Evolutionary conservation across 106 monocot genomes (phyloP), one percentile per base, ranked within the genome.

Genomic region (Apostasia ramifera): DNA sequence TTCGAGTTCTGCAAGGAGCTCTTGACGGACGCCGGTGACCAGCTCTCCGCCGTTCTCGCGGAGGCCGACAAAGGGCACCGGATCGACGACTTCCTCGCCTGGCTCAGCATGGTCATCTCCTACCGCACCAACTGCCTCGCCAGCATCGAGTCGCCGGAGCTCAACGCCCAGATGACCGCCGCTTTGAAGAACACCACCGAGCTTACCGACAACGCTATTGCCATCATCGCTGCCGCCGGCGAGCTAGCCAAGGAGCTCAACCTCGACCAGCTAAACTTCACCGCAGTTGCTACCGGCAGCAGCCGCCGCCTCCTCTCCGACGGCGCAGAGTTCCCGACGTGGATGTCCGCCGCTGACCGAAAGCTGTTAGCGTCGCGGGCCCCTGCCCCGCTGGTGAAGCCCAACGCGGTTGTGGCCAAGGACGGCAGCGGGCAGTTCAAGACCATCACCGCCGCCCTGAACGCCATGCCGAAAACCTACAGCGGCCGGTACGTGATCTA

Each of bases 121-220:
- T 92, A 80, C 83, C 75, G 78, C 59, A 68, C 76, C 71, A 88
- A 81, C 40, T 93, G 92, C 72, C 57, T 84, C 9, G 92, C 88
- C 47, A 79, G 83, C 6, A 40, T 93, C 63, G 64, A 73, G 9
- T 55, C 79, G 44, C 74, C 74, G 12, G 82, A 83, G 63, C 63
- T 88, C 40, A 79, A 81, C 44, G 40, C 71, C 5, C 68, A 47
- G 47, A 74, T 88, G 81, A 51, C 77, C 56, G 63, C 56, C 14
- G 68, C 55, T 3, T 55, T 86, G 52, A 14, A 46, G 10, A 77
- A 76, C 66, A 63, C 79, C 26, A 70, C 84, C 7, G 52, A 84
- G 80, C 67, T 93, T 49, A 79, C 77, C 47, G 83, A 81, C 81
- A 93, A 93, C 57, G 85, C 92, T 5, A 81, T 93, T 43, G 88